phyloP scores from a whole-genome alignment of 805 yeast genomes.

The Kodamaea restingae region DNA sequence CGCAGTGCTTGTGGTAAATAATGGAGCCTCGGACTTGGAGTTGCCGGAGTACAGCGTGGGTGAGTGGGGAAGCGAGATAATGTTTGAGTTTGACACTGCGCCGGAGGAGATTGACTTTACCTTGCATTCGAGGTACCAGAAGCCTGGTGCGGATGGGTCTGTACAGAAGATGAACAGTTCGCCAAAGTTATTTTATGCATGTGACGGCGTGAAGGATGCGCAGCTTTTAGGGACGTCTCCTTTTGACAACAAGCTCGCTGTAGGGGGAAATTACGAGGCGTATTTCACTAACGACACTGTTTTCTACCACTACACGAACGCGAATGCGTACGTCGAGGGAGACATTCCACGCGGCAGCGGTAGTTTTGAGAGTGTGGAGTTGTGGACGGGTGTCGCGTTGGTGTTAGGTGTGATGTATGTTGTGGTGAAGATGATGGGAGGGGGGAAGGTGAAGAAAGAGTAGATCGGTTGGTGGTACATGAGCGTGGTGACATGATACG shows the following conservation, averaged over 20 bases:
- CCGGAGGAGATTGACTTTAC: constrained; percentile 21
- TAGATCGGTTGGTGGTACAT: too few species aligned
- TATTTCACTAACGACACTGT: constrained; percentile 39
- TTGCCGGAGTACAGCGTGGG: constrained; percentile 34
- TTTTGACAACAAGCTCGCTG: constrained; percentile 24
- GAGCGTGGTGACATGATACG: too few species aligned
- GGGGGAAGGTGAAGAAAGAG: constrained; percentile 3
- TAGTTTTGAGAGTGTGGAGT: constrained; percentile 5
- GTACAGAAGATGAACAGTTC: constrained; percentile 3
- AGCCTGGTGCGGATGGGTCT: constrained; percentile 17
- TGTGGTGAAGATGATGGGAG: constrained; percentile 5
- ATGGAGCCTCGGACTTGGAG: constrained; percentile 36
- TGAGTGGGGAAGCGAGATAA: constrained; percentile 40
- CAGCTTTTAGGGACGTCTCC: constrained; percentile 33
- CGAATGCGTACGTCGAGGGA: neutral
- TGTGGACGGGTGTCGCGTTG: constrained; percentile 9
- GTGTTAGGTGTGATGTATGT: constrained; percentile 9
- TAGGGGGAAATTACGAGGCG: constrained; percentile 34
- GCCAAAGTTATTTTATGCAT: constrained; percentile 35
- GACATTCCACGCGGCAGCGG: constrained; percentile 12
- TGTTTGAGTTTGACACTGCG: constrained; percentile 23
- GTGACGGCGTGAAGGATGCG: constrained; percentile 27
- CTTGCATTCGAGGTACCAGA: constrained; percentile 39
- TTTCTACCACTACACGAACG: constrained; percentile 27
- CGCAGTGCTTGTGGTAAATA: constrained; percentile 20